Percentiles rank a stretch among this genome's conserved stretches.
Evolutionary conservation across 306 rosid genomes (phyloP).

Genomic region (Echinosophora koreensis): DNA sequence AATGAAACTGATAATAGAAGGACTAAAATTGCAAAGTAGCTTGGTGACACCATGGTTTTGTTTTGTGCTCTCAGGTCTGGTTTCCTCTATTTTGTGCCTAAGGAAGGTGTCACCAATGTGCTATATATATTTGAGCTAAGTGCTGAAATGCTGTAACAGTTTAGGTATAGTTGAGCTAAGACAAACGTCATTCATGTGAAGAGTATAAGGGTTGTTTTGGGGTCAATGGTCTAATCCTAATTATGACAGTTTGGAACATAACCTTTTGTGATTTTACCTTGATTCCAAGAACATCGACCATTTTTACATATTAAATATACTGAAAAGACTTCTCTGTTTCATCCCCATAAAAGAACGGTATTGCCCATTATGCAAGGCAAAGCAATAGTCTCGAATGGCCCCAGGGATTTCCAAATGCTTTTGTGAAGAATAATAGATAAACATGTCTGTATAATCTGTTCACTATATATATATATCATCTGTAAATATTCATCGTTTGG

Average conservation of each 20-base stretch:
- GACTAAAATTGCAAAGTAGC: constrained; percentile 41
- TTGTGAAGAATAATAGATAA: constrained; percentile 31
- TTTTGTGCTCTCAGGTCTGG: constrained; percentile 24
- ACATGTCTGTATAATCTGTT: constrained; percentile 30
- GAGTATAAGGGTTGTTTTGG: constrained; percentile 38
- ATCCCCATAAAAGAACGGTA: constrained; percentile 18
- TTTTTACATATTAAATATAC: constrained; percentile 35
- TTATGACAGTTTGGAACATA: constrained; percentile 38
- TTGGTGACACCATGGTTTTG: constrained; percentile 48
- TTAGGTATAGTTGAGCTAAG: constrained; percentile 49
- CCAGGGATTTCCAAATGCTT: constrained; percentile 27
- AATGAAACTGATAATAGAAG: constrained; percentile 52
- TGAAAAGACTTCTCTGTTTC: constrained; percentile 23
- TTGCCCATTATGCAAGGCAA: constrained; percentile 49
- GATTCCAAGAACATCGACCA: constrained; percentile 30
- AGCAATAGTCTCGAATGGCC: constrained; percentile 37
- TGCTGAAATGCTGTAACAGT: not conserved
- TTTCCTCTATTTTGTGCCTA: constrained; percentile 24
- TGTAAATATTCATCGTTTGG: constrained; percentile 21
- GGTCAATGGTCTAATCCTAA: constrained; percentile 38
- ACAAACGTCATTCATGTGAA: constrained; percentile 47
- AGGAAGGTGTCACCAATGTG: constrained; percentile 30
- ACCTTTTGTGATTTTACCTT: constrained; percentile 5
- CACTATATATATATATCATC: not conserved
- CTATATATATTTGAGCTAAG: constrained; percentile 36